A percentile compares a stretch with the other conserved stretches of the same genome.
Conservation (phyloP, 108 stramenopile genomes). For the Cyclotella sp. region DNA sequence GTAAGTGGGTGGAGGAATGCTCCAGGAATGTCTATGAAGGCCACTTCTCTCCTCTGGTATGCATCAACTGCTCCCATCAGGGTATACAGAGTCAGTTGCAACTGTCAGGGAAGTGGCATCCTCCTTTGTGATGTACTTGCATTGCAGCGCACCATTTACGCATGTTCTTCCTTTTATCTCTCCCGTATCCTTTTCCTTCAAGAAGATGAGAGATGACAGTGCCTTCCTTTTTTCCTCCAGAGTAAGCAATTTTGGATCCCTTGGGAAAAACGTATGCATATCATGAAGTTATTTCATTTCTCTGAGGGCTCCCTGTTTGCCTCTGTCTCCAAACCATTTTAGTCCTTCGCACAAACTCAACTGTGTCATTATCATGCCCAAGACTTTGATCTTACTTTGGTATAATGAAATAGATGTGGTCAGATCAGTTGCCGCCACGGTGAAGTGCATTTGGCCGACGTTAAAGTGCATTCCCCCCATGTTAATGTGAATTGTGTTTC, state of each 20-base stretch:
- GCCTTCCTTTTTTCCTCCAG: conserved; percentile 23
- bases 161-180: conserved; percentile 43
- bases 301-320: neutral
- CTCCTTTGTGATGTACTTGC: conserved; percentile 37
- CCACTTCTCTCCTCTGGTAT: conserved; percentile 50
- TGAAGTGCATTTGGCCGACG: no score
- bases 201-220: conserved; percentile 43
- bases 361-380: neutral
- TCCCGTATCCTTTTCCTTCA: conserved; percentile 48
- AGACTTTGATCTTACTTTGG: neutral
- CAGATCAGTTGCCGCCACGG: no score
- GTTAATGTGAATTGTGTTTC: no score
- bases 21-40: conserved; percentile 54
- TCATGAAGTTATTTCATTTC: neutral
- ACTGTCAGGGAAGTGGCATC: conserved; percentile 52
- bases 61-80: conserved; percentile 51
- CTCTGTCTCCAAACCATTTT: neutral
- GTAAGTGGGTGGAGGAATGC: conserved; percentile 59
- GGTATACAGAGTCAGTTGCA: conserved; percentile 30
- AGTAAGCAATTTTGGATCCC: conserved; percentile 7
- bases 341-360: neutral
- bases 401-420: neutral
- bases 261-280: neutral
- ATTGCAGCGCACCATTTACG: conserved; percentile 41
- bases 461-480: no score